These are phyloP conservation scores for Pelargonium australe DNA, from an alignment of 441 rosid species.

Conservation along the genomic window DNA sequence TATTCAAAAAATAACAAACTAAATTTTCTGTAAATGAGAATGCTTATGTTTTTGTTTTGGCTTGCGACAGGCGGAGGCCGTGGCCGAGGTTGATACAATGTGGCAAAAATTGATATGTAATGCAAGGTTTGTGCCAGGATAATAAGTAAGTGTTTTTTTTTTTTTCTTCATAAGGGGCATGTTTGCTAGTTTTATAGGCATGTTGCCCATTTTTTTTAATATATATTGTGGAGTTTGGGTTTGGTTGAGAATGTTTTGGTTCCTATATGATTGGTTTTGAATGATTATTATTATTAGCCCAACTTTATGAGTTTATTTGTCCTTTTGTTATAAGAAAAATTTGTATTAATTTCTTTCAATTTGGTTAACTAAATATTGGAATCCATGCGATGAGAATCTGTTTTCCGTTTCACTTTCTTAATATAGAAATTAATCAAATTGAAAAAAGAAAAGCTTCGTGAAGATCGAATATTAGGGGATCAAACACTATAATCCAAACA, in stretches of 20 bases:
- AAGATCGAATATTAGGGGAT: too few species aligned
- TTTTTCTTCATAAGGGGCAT: conserved; percentile 4
- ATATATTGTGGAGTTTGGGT: conserved; percentile 16
- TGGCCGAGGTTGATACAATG: conserved; percentile 37
- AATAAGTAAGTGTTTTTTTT: background rate
- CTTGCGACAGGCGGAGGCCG: conserved; percentile 43
- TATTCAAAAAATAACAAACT: too few species aligned
- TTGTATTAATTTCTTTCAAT: background rate
- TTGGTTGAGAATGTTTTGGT: background rate
- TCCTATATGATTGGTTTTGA: background rate
- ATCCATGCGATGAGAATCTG: too few species aligned
- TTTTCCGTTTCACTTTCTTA: too few species aligned
- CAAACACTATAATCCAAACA: too few species aligned
- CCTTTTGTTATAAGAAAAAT: too few species aligned
- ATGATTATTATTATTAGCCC: background rate
- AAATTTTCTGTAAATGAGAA: too few species aligned
- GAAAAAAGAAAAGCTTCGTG: too few species aligned
- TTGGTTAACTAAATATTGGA: background rate
- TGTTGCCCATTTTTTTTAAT: conserved; percentile 21
- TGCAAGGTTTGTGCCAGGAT: too few species aligned
- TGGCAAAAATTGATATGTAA: background rate
- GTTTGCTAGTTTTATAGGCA: conserved; percentile 40
- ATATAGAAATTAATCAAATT: too few species aligned
- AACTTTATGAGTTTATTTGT: too few species aligned
- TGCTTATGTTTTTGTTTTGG: background rate